Evolutionary conservation across 768 basidiomycete genomes (phyloP).

Genomic region (Suillus lakei): DNA sequence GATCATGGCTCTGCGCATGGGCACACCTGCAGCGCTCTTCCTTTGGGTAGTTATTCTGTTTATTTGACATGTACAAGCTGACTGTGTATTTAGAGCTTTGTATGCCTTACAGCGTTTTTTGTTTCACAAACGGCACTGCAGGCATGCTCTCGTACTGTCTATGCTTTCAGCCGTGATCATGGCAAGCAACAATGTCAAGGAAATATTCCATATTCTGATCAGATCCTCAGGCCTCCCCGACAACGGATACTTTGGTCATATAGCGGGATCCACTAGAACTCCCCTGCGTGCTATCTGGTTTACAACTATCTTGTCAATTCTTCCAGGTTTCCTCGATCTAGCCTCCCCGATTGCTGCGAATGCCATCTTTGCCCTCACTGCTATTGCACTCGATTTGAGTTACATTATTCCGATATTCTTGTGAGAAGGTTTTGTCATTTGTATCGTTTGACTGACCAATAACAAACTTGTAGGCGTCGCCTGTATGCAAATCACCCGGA

Average conservation of each 20-base stretch:
- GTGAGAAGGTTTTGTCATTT: conserved; percentile 25
- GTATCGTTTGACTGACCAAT: neutral
- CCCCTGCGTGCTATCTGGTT: conserved; percentile 82
- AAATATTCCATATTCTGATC: conserved; percentile 6
- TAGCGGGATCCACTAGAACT: conserved; percentile 65
- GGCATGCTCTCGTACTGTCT: conserved; percentile 80
- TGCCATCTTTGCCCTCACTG: conserved; percentile 83
- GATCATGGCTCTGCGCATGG: conserved; percentile 80
- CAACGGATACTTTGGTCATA: conserved; percentile 73
- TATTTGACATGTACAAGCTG: neutral
- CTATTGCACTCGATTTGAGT: conserved; percentile 76
- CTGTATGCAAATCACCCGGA: conserved; percentile 75
- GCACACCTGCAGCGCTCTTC: conserved; percentile 73
- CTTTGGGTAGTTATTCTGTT: conserved; percentile 62
- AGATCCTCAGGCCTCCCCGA: conserved; percentile 67
- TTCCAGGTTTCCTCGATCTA: conserved; percentile 76
- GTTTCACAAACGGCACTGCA: conserved; percentile 83
- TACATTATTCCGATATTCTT: conserved; percentile 86
- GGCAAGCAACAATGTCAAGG: conserved; percentile 41
- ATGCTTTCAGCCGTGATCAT: conserved; percentile 83
- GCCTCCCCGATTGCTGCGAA: conserved; percentile 78
- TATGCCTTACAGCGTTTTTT: conserved; percentile 88
- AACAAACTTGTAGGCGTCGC: conserved; percentile 47
- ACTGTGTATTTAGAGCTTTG: conserved; percentile 52
- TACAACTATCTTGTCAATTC: conserved; percentile 65